A percentile compares a stretch with the other conserved stretches of the same genome.
These are phyloP conservation scores for Paulownia fortunei DNA, from an alignment of 257 asterid genomes.

Conservation along the genomic window DNA sequence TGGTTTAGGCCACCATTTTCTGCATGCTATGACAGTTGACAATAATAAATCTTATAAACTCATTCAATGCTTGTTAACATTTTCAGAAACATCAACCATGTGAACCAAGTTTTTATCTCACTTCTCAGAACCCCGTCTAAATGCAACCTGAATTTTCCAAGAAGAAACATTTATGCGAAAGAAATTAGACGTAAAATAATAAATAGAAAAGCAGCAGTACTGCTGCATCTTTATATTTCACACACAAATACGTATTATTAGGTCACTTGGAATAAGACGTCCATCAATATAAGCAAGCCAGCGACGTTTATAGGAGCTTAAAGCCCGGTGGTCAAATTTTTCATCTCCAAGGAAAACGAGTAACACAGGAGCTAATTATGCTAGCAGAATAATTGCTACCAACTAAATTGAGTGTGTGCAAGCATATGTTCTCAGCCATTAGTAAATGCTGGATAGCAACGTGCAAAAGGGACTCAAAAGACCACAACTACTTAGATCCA, in stretches of 20 bases:
- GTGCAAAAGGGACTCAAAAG: neutral
- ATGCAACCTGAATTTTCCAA: too few species aligned
- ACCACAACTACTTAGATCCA: slow-evolving; percentile 43
- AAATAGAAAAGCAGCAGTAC: neutral
- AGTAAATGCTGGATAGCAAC: neutral
- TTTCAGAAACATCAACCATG: too few species aligned
- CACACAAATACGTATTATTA: neutral
- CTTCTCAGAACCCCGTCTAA: too few species aligned
- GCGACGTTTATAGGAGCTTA: neutral
- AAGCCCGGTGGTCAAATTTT: neutral
- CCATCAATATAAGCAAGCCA: neutral
- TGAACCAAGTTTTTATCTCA: too few species aligned
- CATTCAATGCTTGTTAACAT: too few species aligned
- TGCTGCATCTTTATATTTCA: neutral
- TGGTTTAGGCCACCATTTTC: too few species aligned
- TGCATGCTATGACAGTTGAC: too few species aligned
- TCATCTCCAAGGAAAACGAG: neutral
- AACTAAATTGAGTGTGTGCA: neutral
- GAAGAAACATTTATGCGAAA: too few species aligned
- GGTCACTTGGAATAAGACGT: neutral
- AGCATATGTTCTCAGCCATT: neutral
- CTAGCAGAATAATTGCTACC: too few species aligned
- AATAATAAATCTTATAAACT: too few species aligned
- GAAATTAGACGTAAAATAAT: too few species aligned
- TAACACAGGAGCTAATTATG: neutral